Percentiles rank a stretch among this genome's conserved stretches.
These are phyloP conservation scores for Nemania bipapillata DNA, from an alignment of 2,329 filamentous ascomycete genomes.

Conservation along the genomic window DNA sequence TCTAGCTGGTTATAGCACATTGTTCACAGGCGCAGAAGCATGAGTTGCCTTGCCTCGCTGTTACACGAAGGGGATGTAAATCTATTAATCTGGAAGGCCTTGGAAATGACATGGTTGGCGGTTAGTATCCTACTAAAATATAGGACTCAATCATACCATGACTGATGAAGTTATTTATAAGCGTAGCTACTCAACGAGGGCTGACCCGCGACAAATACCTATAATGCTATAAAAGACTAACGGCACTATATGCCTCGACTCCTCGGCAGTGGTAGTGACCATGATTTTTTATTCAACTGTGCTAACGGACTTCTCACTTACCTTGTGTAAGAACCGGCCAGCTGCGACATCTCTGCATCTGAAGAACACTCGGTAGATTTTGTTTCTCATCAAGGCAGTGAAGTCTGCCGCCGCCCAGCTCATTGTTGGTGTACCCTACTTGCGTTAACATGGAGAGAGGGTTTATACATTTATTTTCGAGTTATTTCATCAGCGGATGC, in stretches of 20 bases:
- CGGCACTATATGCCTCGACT: conserved; percentile 24
- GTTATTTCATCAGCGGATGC: conserved; percentile 25
- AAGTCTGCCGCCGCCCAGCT: conserved; percentile 40
- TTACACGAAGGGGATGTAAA: conserved; percentile 6
- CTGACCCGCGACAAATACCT: conserved; percentile 52
- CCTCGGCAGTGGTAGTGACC: conserved; percentile 14
- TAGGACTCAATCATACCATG: conserved; percentile 55
- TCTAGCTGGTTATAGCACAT: background rate
- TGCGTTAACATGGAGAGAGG: conserved; percentile 34
- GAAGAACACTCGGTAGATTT: conserved; percentile 20
- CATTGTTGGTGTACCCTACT: conserved; percentile 33
- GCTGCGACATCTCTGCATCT: conserved; percentile 28
- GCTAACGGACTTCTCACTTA: conserved; percentile 38
- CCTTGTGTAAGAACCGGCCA: conserved; percentile 30
- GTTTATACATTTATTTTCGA: conserved; percentile 33
- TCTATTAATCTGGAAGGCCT: conserved; percentile 21
- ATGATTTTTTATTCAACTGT: conserved; percentile 35
- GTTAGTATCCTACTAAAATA: conserved; percentile 58
- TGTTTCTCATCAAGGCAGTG: conserved; percentile 36
- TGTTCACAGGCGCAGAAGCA: background rate
- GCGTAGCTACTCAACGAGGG: conserved; percentile 59
- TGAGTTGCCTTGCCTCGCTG: background rate
- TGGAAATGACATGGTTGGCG: conserved; percentile 52
- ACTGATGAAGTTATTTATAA: conserved; percentile 58
- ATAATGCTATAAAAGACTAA: conserved; percentile 37